Conservation (phyloP, 768 basidiomycete species). For the Suillus alpinus region DNA sequence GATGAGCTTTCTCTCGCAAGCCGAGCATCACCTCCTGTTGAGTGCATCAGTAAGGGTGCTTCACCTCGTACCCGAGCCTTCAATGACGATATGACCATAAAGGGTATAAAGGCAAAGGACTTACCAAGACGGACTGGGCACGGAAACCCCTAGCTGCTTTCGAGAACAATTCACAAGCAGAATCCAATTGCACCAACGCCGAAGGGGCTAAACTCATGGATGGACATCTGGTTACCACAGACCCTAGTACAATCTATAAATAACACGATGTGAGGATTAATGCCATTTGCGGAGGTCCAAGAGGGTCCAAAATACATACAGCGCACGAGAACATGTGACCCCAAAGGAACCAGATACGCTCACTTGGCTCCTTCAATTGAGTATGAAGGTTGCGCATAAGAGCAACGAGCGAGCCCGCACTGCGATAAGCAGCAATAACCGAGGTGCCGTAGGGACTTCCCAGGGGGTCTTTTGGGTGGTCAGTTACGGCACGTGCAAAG, state of each 20-base stretch:
- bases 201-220: constrained; percentile 78
- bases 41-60: not conserved
- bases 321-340: constrained; percentile 57
- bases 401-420: constrained; percentile 68
- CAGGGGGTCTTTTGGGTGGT: constrained; percentile 71
- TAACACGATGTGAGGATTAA: constrained; percentile 1
- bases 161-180: constrained; percentile 72
- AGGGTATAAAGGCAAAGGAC: constrained; percentile 13
- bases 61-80: not conserved
- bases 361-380: constrained; percentile 60
- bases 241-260: constrained; percentile 60
- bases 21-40: constrained; percentile 60
- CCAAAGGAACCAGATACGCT: constrained; percentile 60
- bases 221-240: constrained; percentile 74
- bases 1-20: constrained; percentile 64
- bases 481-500: constrained; percentile 70
- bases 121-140: constrained; percentile 63
- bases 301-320: constrained; percentile 36
- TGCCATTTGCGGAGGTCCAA: constrained; percentile 10
- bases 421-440: constrained; percentile 72
- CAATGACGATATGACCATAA: not conserved
- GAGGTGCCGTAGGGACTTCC: constrained; percentile 72
- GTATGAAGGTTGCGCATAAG: constrained; percentile 67
- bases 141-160: constrained; percentile 65
- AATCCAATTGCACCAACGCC: constrained; percentile 69